Evolutionary conservation across 2,329 filamentous ascomycete species (phyloP).

Genomic region (Mycosphaerelloides madeirae): DNA sequence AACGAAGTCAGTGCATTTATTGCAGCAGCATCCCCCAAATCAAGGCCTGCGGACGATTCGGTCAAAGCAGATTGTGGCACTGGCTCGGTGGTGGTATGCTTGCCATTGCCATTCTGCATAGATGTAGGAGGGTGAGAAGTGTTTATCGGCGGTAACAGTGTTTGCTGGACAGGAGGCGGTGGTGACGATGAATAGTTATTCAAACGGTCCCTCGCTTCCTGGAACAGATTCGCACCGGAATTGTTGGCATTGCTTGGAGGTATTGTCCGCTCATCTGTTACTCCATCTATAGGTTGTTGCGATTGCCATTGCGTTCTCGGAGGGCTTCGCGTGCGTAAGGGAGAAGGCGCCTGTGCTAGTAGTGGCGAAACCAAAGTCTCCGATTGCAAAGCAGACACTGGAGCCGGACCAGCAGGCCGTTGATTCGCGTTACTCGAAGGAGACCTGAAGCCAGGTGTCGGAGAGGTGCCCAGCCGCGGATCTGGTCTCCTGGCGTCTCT

Average conservation of each 20-base stretch:
- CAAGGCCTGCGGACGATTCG: constrained; percentile 22
- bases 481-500: constrained; percentile 21
- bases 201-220: constrained; percentile 23
- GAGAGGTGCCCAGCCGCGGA: constrained; percentile 25
- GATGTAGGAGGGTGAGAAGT: constrained; percentile 8
- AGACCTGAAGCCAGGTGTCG: constrained; percentile 15
- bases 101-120: constrained; percentile 11
- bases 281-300: constrained; percentile 13
- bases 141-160: constrained; percentile 15
- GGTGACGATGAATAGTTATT: constrained; percentile 18
- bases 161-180: constrained; percentile 10
- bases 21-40: constrained; percentile 21
- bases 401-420: constrained; percentile 2
- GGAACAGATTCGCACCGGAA: constrained; percentile 22
- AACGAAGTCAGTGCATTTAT: constrained; percentile 24
- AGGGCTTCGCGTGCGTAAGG: constrained; percentile 19
- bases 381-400: constrained; percentile 3
- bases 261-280: constrained; percentile 14
- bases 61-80: constrained; percentile 13
- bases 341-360: constrained; percentile 2
- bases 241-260: constrained; percentile 8
- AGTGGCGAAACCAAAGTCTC: constrained; percentile 3
- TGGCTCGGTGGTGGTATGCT: constrained; percentile 11
- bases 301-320: constrained; percentile 12
- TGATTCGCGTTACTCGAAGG: constrained; percentile 10